Percentiles rank a stretch among this genome's conserved stretches.
phyloP scores from a whole-genome alignment of 345 rosid species.

The Melastoma malabathricum region DNA sequence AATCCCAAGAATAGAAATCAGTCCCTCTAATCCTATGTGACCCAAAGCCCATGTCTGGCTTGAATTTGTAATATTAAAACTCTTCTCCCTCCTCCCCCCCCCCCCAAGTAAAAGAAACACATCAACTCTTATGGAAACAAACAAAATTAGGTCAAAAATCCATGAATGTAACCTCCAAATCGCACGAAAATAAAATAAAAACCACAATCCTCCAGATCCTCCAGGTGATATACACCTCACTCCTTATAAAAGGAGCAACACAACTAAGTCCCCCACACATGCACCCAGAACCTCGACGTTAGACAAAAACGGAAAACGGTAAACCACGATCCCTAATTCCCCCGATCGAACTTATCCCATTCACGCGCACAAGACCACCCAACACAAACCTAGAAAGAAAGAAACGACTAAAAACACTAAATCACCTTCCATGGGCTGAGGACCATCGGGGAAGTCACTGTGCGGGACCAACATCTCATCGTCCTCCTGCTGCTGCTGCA shows the following conservation, averaged over 20 bases:
- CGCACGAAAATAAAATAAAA: not conserved
- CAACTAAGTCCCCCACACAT: too few relatives aligned
- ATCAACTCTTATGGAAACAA: too few relatives aligned
- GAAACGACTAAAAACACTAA: not conserved
- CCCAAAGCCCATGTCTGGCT: too few relatives aligned
- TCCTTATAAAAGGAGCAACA: too few relatives aligned
- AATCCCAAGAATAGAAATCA: too few relatives aligned
- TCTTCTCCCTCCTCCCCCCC: too few relatives aligned
- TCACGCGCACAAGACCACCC: not conserved
- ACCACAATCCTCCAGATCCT: not conserved
- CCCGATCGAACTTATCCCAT: not conserved
- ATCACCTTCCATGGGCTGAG: slow-evolving; percentile 55
- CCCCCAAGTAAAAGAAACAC: too few relatives aligned
- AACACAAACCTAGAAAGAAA: not conserved
- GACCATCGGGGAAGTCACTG: slow-evolving; percentile 36
- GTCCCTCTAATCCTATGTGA: too few relatives aligned
- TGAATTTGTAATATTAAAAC: too few relatives aligned
- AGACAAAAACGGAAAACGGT: not conserved
- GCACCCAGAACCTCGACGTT: too few relatives aligned
- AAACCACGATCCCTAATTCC: not conserved
- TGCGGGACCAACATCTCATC: slow-evolving; percentile 61
- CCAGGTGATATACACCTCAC: too few relatives aligned
- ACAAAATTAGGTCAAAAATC: not conserved
- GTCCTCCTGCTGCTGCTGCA: slow-evolving; percentile 32
- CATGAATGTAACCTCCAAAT: slow-evolving; percentile 1